Evolutionary conservation across 495 filamentous ascomycete species (phyloP).

Genomic region (Aspergillus bridgeri): DNA sequence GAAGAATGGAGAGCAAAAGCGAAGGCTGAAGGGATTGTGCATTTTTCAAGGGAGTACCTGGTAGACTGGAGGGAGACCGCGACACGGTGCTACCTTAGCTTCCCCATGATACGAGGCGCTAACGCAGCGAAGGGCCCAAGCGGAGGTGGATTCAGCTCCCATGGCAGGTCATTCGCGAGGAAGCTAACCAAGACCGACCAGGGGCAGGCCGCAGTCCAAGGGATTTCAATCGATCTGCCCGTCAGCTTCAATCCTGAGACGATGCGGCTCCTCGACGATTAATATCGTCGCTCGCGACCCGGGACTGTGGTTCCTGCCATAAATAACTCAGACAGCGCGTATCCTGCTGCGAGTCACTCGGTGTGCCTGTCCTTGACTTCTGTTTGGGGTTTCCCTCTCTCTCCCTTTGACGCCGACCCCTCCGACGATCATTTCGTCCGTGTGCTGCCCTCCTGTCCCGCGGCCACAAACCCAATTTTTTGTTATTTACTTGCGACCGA

Average conservation of each 20-base stretch:
- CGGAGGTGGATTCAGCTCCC: background rate
- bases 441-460: background rate
- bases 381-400: background rate
- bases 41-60: background rate
- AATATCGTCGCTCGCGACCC: background rate
- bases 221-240: background rate
- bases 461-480: background rate
- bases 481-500: background rate
- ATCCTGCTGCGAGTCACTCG: background rate
- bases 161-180: conserved; percentile 2
- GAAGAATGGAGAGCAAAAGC: background rate
- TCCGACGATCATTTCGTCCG: background rate
- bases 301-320: background rate
- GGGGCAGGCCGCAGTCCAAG: background rate
- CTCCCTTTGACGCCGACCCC: background rate
- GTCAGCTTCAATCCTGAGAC: background rate
- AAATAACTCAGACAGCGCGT: background rate
- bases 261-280: background rate
- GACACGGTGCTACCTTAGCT: background rate
- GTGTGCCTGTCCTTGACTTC: background rate
- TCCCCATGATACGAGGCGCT: background rate
- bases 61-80: background rate
- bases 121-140: background rate
- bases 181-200: background rate
- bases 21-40: background rate